Percentiles rank a stretch among this genome's conserved stretches.
Evolutionary conservation across 192 early-diverging fungal genomes (phyloP).

Genomic region (Spizellomyces punctatus): DNA sequence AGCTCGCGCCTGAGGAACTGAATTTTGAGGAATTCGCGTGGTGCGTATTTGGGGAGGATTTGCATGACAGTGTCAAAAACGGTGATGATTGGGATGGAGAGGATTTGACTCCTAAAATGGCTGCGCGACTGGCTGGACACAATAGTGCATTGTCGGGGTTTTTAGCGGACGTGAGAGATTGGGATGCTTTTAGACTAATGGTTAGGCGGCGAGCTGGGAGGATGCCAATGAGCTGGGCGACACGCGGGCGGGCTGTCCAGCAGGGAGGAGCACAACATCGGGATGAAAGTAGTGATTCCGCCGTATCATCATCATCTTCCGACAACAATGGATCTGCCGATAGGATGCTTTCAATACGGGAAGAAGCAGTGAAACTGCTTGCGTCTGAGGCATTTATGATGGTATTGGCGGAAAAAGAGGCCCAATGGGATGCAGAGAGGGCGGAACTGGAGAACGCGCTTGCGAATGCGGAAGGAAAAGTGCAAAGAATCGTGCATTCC

Average conservation of each 20-base stretch:
- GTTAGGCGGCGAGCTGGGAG: constrained; percentile 26
- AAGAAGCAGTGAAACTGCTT: constrained; percentile 25
- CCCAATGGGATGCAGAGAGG: constrained; percentile 22
- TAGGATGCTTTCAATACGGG: background rate
- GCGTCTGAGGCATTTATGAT: constrained; percentile 17
- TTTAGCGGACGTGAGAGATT: constrained; percentile 38
- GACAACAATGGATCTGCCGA: background rate
- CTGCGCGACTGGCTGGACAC: constrained; percentile 17
- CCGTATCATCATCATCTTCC: no score
- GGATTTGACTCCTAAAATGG: constrained; percentile 9
- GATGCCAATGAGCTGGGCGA: constrained; percentile 4
- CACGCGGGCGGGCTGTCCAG: background rate
- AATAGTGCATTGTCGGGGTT: constrained; percentile 27
- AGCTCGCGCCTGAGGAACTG: constrained; percentile 27
- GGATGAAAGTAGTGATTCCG: background rate
- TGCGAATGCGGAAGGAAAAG: constrained; percentile 21
- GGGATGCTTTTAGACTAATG: constrained; percentile 37
- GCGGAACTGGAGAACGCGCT: constrained; percentile 17
- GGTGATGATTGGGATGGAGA: background rate
- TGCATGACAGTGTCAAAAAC: background rate
- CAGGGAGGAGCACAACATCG: background rate
- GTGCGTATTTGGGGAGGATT: constrained; percentile 32
- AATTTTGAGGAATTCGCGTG: constrained; percentile 17
- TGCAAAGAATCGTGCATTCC: constrained; percentile 12
- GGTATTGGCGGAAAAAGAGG: constrained; percentile 25